phyloP scores from a whole-genome alignment of 495 filamentous ascomycete genomes.

The Aspergillus affinis region DNA sequence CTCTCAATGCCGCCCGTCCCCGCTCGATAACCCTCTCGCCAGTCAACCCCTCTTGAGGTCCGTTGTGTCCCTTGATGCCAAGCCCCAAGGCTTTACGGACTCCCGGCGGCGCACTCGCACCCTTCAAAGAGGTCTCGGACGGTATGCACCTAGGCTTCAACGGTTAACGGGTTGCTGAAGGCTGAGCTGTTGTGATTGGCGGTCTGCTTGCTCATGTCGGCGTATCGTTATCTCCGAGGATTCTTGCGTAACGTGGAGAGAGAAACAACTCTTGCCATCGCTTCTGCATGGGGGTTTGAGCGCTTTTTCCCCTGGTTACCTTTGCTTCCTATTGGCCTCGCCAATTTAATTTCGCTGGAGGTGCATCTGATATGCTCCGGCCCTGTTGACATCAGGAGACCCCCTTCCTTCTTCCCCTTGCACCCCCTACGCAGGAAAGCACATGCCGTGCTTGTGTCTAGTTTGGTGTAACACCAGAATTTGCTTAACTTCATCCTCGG shows the following conservation, averaged over 20 bases:
- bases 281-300: background rate
- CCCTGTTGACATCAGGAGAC: slow-evolving; percentile 18
- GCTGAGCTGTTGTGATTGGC: slow-evolving; percentile 11
- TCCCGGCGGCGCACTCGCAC: slow-evolving; percentile 6
- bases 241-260: slow-evolving; percentile 8
- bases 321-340: background rate
- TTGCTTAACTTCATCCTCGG: slow-evolving; percentile 3
- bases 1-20: slow-evolving; percentile 1
- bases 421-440: background rate
- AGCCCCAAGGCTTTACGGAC: slow-evolving; percentile 3
- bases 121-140: background rate
- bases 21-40: background rate
- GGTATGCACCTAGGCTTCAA: background rate
- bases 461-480: slow-evolving; percentile 11
- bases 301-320: slow-evolving; percentile 1
- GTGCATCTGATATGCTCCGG: slow-evolving; percentile 1
- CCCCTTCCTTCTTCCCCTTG: background rate
- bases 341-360: background rate
- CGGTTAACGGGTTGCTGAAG: background rate
- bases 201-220: background rate
- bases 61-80: slow-evolving; percentile 5
- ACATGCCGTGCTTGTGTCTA: slow-evolving; percentile 11
- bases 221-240: slow-evolving; percentile 11
- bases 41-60: slow-evolving; percentile 1
- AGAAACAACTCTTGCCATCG: background rate